phyloP scores from a whole-genome alignment of 2,329 filamentous ascomycete species.

The Colletotrichum australisinense region DNA sequence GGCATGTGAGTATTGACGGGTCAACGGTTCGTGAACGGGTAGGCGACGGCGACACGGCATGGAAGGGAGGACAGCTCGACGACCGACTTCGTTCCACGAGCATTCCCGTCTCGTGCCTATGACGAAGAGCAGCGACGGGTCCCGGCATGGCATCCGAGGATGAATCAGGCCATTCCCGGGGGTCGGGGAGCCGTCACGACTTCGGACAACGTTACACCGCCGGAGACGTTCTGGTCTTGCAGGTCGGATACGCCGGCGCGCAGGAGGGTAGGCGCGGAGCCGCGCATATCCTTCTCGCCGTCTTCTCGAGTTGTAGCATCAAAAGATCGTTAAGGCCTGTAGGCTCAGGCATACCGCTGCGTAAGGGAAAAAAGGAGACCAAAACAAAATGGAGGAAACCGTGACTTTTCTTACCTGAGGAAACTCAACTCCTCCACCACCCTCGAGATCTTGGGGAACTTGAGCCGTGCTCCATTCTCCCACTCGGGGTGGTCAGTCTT shows the following conservation, averaged over 20 bases:
- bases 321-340: background rate
- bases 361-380: background rate
- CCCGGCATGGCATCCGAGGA: slow-evolving; percentile 2
- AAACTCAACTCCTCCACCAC: slow-evolving; percentile 79
- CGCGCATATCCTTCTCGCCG: background rate
- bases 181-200: background rate
- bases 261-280: slow-evolving; percentile 18
- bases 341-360: slow-evolving; percentile 19
- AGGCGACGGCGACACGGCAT: slow-evolving; percentile 1
- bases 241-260: slow-evolving; percentile 3
- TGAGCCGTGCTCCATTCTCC: slow-evolving; percentile 60
- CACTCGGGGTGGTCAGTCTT: slow-evolving; percentile 75
- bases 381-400: background rate
- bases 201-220: background rate
- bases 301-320: background rate
- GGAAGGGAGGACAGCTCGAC: background rate
- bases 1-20: slow-evolving; percentile 10
- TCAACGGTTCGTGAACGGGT: slow-evolving; percentile 9
- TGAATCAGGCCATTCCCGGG: slow-evolving; percentile 22
- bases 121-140: slow-evolving; percentile 9
- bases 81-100: slow-evolving; percentile 8
- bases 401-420: slow-evolving; percentile 67
- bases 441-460: slow-evolving; percentile 67
- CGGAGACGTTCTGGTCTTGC: slow-evolving; percentile 3
- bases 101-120: background rate